phyloP scores from a whole-genome alignment of 2,329 filamentous ascomycete genomes.

The Penicillium paneum region DNA sequence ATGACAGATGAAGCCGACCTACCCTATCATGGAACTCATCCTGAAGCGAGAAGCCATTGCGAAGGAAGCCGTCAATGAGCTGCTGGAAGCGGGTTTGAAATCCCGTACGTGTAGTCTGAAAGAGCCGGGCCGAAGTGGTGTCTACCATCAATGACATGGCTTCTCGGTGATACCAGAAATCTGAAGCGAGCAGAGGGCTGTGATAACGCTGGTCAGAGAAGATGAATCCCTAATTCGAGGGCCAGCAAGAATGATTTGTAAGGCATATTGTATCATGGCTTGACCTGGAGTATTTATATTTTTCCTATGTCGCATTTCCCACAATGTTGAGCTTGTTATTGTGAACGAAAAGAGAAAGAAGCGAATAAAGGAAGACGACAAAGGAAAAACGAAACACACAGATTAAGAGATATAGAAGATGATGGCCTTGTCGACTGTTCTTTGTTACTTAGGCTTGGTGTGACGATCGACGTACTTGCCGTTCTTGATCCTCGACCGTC shows the following conservation, averaged over 20 bases:
- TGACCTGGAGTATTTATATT: background rate
- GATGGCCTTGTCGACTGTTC: background rate
- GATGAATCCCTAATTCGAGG: background rate
- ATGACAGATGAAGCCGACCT: background rate
- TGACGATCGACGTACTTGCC: too few species aligned
- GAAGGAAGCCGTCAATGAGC: background rate
- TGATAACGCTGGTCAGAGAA: background rate
- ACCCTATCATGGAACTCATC: background rate
- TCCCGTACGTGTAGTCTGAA: background rate
- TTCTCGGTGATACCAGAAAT: background rate
- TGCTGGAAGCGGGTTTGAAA: background rate
- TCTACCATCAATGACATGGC: background rate
- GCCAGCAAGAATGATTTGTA: background rate
- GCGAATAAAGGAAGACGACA: background rate
- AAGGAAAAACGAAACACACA: background rate
- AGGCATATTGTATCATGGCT: background rate
- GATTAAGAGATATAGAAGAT: background rate
- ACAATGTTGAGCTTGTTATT: too few species aligned
- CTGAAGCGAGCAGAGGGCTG: too few species aligned
- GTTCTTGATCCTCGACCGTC: too few species aligned
- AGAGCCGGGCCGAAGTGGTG: background rate
- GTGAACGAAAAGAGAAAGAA: too few species aligned
- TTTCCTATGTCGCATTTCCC: rapidly evolving
- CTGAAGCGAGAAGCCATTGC: background rate
- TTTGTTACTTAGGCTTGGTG: background rate